phyloP scores from a whole-genome alignment of 116 monocot genomes.

The Zostera marina region DNA sequence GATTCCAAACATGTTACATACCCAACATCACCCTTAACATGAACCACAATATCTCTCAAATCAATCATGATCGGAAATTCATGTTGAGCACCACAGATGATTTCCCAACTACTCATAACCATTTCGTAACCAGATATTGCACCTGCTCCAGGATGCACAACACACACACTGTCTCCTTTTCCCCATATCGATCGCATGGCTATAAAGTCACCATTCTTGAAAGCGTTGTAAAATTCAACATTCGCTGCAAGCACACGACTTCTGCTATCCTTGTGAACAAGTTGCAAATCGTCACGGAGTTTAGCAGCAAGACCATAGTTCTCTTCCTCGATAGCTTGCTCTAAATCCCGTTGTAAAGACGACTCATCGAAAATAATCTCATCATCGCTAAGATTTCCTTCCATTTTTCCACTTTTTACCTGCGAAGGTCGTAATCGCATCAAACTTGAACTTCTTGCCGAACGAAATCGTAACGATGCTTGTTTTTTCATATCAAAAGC shows the following conservation, averaged over 20 bases:
- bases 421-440: not conserved
- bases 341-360: slow-evolving; percentile 46
- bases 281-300: slow-evolving; percentile 55
- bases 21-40: slow-evolving; percentile 14
- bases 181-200: slow-evolving; percentile 78
- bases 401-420: slow-evolving; percentile 45
- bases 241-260: slow-evolving; percentile 62
- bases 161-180: slow-evolving; percentile 58
- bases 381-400: slow-evolving; percentile 33
- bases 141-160: slow-evolving; percentile 76
- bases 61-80: slow-evolving; percentile 85
- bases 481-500: too few relatives aligned
- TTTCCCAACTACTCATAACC: slow-evolving; percentile 85
- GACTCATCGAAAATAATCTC: slow-evolving; percentile 36
- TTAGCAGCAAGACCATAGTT: slow-evolving; percentile 78
- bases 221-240: slow-evolving; percentile 63
- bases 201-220: slow-evolving; percentile 65
- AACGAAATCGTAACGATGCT: slow-evolving; percentile 12
- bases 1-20: slow-evolving; percentile 88
- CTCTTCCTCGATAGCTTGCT: slow-evolving; percentile 68
- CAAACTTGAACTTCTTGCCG: slow-evolving; percentile 9
- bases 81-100: slow-evolving; percentile 57
- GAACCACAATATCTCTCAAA: slow-evolving; percentile 29
- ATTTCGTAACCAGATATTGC: slow-evolving; percentile 74
- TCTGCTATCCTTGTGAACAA: slow-evolving; percentile 63